Base-by-base conservation (phyloP, 2,329 filamentous ascomycete genomes). In the Penicillium frequentans region DNA sequence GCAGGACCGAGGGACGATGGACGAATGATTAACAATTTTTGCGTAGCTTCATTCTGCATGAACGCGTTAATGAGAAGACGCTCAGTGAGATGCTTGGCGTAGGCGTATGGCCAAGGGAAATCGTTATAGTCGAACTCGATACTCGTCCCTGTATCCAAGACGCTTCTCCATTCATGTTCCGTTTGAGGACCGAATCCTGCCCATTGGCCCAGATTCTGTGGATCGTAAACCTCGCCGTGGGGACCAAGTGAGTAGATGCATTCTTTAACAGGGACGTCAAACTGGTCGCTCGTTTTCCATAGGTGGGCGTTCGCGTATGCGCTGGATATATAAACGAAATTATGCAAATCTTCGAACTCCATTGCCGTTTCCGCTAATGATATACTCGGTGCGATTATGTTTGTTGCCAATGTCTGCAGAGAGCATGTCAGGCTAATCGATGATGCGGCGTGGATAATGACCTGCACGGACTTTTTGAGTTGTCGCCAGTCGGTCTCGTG, bases 361-460 rank as follows among this genome's bases (percentile, higher is more conserved):
- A 61, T 46, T 6, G 54, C 60, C 9, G 57, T 43, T 16, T 56
- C 29, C 10, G 59, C 57, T 10, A 66, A 14, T 13, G 14, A 48
- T 11, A 58, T 47, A 10, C 44, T 62, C 8, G 62, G 27, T 23
- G 33, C 44, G 16, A 56, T 50, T 13, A 59, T 52, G 5, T 19
- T n/a, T 10, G 47, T 19, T 23, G 27, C 27, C 1, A 56, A 7
- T 13, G 31, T 43, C 4, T 26, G 13, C 14, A 59, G 19, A n/a
- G 52, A 31, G 14, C 35, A 4, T 21, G 31, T 45, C 9, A 59
- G 49, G 27, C 49, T 59, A 44, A 54, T 59, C 1, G 56, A 49
- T 5, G 64, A 66, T 8, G 64, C 62, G 3, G 56, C 49, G 51
- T 66, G 64, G 9, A 66, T 58, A 19, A 66, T 56, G 21, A 65